A percentile compares a stretch with the other conserved stretches of the same genome.
Conservation (phyloP, 176 grass and related monocot species). For the Oryza australiensis region DNA sequence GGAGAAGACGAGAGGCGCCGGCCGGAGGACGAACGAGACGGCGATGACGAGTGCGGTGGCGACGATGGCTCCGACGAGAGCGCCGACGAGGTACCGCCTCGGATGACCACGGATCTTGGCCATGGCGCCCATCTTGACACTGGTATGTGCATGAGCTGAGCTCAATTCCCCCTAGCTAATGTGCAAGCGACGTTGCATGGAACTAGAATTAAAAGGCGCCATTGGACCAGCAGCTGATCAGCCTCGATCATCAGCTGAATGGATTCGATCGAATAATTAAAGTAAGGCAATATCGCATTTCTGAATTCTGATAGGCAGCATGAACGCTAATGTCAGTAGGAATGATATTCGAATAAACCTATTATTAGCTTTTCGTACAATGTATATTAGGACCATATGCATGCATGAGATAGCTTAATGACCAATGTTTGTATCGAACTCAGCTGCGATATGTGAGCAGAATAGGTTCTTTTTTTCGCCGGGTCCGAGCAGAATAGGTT, state of each 20-base stretch:
- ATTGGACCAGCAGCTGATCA: neutral
- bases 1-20: neutral
- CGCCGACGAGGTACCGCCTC: neutral
- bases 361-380: neutral
- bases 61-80: neutral
- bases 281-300: neutral
- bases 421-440: neutral
- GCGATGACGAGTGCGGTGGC: neutral
- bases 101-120: neutral
- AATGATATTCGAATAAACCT: neutral
- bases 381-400: too few relatives aligned
- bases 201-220: neutral
- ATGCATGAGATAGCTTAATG: too few relatives aligned
- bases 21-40: neutral
- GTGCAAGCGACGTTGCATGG: neutral
- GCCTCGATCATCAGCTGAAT: neutral
- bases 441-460: neutral
- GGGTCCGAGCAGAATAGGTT: too few relatives aligned
- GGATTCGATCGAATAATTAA: neutral
- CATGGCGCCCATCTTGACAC: neutral
- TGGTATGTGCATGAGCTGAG: neutral
- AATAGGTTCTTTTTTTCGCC: too few relatives aligned
- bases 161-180: neutral
- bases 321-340: neutral
- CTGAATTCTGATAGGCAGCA: neutral